phyloP scores from a whole-genome alignment of 352 stramenopile genomes.

The Phytophthora parvispora region DNA sequence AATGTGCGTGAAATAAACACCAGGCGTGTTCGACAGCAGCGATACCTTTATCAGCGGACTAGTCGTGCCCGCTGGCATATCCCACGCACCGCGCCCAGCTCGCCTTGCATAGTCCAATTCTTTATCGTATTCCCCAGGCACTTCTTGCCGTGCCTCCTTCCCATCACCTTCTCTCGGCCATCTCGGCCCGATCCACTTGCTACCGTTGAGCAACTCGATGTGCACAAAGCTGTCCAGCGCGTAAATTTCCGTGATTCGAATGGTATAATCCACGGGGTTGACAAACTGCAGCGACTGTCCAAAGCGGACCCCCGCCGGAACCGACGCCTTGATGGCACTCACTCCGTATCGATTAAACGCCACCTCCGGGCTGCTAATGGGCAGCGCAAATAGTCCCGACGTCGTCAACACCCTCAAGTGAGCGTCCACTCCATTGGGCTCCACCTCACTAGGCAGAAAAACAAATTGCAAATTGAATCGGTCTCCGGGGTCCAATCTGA shows the following conservation, averaged over 20 bases:
- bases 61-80: constrained; percentile 39
- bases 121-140: constrained; percentile 30
- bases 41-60: constrained; percentile 50
- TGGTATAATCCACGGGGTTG: constrained; percentile 49
- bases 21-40: constrained; percentile 31
- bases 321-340: constrained; percentile 27
- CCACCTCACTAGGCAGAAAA: constrained; percentile 42
- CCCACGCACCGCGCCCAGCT: constrained; percentile 40
- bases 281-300: constrained; percentile 45
- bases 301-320: constrained; percentile 45
- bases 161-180: constrained; percentile 26
- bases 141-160: constrained; percentile 5
- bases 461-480: constrained; percentile 49
- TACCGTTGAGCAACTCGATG: constrained; percentile 31
- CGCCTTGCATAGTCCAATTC: constrained; percentile 23
- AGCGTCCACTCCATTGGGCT: constrained; percentile 30
- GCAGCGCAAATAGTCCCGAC: constrained; percentile 53
- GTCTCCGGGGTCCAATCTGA: constrained; percentile 44
- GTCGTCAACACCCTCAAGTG: constrained; percentile 58
- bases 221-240: constrained; percentile 47
- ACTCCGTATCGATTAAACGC: constrained; percentile 42
- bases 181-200: constrained; percentile 32
- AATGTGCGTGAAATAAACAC: constrained; percentile 51
- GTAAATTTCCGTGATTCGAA: constrained; percentile 65
- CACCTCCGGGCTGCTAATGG: constrained; percentile 40